Evolutionary conservation across 352 stramenopile species (phyloP), one percentile per base, ranked within the genome.

Genomic region (Globisporangium canariense): DNA sequence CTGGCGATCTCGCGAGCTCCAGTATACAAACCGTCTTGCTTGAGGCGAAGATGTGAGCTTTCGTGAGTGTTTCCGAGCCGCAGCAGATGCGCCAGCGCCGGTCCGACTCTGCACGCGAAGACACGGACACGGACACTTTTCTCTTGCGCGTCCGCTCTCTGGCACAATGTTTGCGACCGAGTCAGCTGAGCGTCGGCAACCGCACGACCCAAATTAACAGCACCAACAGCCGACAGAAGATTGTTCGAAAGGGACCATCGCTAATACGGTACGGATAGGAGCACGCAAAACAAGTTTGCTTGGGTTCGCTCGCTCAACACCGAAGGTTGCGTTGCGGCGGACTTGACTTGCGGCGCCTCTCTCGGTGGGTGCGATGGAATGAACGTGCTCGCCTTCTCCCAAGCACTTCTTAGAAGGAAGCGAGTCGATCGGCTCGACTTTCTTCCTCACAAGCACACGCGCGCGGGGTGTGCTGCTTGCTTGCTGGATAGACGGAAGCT

Each of bases 141-240:
- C 6, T 18, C 40, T 38, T 38, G 40, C 14, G 25, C 49, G 49
- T 56, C 50, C 7, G 7, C 14, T 56, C 50, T 56, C 50, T 56
- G 14, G 50, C 50, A 6, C 50, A 36, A 41, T 56, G 50, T 56
- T 56, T 56, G 50, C 50, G 50, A 56, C 50, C 50, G 14, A 41
- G 50, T 41, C 50, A 56, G 50, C 50, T 56, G 50, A 55, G 49
- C 25, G 38, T 25, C 28, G 50, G 40, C 25, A 56, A 56, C 13
- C 4, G n/a, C 49, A 38, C 10, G 13, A 55, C 9, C 16, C 49
- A 55, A 55, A 53, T 34, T 54, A 18, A 11, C 25, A 52, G 20
- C n/a, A 54, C 6, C 13, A 53, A 7, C 20, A 38, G 49, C 25
- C 22, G 25, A 20, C 13, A 36, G 2, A 14, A 9, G 13, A 38